A percentile compares a stretch with the other conserved stretches of the same genome.
Conservation (phyloP, 768 basidiomycete genomes). For the Pulveroboletus sp. region DNA sequence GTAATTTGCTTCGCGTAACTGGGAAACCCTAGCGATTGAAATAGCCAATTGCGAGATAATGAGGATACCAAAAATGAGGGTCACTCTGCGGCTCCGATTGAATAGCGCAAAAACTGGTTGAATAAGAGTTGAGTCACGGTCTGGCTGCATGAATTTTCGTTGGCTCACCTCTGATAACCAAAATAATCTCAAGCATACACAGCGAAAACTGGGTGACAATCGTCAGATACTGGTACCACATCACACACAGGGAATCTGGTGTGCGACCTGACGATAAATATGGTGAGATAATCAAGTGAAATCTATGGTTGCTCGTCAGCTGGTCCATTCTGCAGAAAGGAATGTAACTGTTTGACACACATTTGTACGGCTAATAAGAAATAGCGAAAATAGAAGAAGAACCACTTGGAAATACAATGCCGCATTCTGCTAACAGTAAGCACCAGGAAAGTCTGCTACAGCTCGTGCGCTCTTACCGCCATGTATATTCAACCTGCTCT, state of each 20-base stretch:
- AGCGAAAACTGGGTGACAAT: conserved; percentile 6
- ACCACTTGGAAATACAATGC: conserved; percentile 7
- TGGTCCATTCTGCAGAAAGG: neutral
- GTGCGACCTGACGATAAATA: conserved; percentile 7
- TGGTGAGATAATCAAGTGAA: conserved; percentile 6
- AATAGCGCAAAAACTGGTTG: conserved; percentile 29
- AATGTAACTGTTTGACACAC: conserved; percentile 1
- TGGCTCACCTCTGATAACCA: conserved; percentile 25
- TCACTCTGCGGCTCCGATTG: conserved; percentile 32
- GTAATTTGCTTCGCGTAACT: neutral
- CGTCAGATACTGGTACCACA: conserved; percentile 11
- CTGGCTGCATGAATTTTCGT: neutral
- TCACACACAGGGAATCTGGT: conserved; percentile 8
- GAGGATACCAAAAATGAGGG: conserved; percentile 10
- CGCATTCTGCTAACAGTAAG: conserved; percentile 10
- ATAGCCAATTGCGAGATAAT: conserved; percentile 19
- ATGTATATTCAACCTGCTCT: conserved; percentile 28
- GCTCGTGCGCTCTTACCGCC: conserved; percentile 23
- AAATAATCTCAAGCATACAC: conserved; percentile 19
- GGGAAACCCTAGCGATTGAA: conserved; percentile 19
- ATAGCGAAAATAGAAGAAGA: conserved; percentile 21
- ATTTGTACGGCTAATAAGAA: conserved; percentile 9
- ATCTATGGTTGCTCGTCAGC: conserved; percentile 2
- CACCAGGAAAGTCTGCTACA: neutral
- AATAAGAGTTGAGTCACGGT: neutral